Evolutionary conservation across 805 yeast genomes (phyloP), one percentile per base, ranked within the genome.

Genomic region (Yamadazyma paraphyllophila): DNA sequence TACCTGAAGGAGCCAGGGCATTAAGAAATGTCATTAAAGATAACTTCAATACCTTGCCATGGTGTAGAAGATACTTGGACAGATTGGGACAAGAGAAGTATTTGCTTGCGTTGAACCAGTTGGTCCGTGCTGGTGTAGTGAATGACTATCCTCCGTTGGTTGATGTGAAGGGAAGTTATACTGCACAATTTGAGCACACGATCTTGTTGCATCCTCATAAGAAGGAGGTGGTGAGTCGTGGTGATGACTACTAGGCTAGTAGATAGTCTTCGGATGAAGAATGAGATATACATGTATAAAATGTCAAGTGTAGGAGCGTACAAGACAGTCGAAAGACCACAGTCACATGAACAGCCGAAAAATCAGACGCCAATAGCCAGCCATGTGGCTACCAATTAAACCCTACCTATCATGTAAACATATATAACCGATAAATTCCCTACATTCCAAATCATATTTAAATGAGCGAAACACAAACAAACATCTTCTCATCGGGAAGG

Each of bases 101-200:
- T 59, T 72, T 92, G 47, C 73, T 88, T 56, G 97, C 96, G 5
- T 77, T 94, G 65, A 89, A 86, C 67, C 85, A 81, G 57, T 74
- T 94, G 61, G 96, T 89, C 44, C 83, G 82, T 62, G 78, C 85
- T 7, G 98, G 97, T 4, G 70, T 87, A n/a, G 88, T 94, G 7
- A 86, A 85, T 57, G 99, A 89, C 54, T 90, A 94, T 58, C 97
- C 97, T 13, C 99, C 99, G 6, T 71, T 94, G 53, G 83, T 80
- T 44, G 99, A 94, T 62, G 67, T 76, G 14, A 77, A 74, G 49
- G 98, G 98, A 10, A 77, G 85, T 39, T 91, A 87, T 75, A 94
- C 98, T 32, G 99, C 99, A 0, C 99, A 94, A 67, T 92, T 68
- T 60, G 99, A 94, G 65, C 99, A 94, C 69, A 94, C 99, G 1